phyloP scores from a whole-genome alignment of 192 early-diverging fungal genomes.

The Kappamyces sp. region DNA sequence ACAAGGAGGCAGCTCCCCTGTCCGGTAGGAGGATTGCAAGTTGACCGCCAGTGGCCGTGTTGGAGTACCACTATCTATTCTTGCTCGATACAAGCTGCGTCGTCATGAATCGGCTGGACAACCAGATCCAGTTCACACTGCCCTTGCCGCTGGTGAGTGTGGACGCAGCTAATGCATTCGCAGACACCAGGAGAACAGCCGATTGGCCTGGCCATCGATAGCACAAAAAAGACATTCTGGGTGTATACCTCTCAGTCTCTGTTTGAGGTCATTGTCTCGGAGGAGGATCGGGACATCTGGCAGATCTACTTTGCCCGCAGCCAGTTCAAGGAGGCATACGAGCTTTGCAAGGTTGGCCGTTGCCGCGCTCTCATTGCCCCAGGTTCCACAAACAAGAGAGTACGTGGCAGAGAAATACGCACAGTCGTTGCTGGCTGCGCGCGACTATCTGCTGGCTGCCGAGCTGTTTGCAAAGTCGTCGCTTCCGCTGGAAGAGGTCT shows the following conservation, averaged over 20 bases:
- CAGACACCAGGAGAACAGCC: conserved; percentile 55
- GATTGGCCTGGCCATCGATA: conserved; percentile 67
- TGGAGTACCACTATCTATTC: conserved; percentile 6
- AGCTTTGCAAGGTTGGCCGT: neutral
- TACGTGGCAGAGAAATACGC: conserved; percentile 43
- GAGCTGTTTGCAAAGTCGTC: conserved; percentile 76
- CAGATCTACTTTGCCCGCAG: conserved; percentile 74
- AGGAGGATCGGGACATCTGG: conserved; percentile 96
- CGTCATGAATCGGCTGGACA: conserved; percentile 1
- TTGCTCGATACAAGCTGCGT: neutral
- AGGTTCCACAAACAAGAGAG: neutral
- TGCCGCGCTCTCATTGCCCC: neutral
- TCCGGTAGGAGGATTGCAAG: too few relatives aligned
- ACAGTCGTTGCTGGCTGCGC: conserved; percentile 72
- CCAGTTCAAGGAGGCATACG: conserved; percentile 57
- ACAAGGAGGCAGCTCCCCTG: too few relatives aligned
- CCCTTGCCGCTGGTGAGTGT: conserved; percentile 6
- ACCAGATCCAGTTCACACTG: neutral
- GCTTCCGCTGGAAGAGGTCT: conserved; percentile 87
- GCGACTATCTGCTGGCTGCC: conserved; percentile 69
- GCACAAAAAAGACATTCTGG: conserved; percentile 83
- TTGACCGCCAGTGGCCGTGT: too few relatives aligned
- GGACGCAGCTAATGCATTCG: neutral
- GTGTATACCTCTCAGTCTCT: conserved; percentile 75
- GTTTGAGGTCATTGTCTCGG: conserved; percentile 82